Evolutionary conservation across 2,329 filamentous ascomycete genomes (phyloP).

Genomic region (Aspergillus sp.): DNA sequence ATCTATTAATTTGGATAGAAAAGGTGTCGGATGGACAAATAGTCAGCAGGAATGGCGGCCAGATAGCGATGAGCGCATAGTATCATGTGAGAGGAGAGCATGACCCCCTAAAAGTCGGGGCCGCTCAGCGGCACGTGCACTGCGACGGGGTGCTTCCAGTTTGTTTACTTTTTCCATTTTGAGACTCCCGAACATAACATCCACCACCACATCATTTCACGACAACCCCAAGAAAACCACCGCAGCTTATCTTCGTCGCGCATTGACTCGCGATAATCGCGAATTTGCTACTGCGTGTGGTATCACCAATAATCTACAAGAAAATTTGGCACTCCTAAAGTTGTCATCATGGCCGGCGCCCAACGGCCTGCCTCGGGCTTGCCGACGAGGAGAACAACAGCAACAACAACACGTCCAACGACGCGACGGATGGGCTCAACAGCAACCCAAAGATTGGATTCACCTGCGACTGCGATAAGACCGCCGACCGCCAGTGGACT

Average conservation of each 20-base stretch:
- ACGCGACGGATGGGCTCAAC: constrained; percentile 50
- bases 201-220: constrained; percentile 4
- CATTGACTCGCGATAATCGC: too few relatives aligned
- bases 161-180: constrained; percentile 30
- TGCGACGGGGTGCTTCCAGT: constrained; percentile 4
- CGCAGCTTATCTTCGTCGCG: too few relatives aligned
- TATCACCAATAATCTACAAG: too few relatives aligned
- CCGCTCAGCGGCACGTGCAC: constrained; percentile 11
- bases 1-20: neutral
- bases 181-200: constrained; percentile 11
- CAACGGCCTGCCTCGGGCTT: constrained; percentile 46
- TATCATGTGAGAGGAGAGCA: constrained; percentile 23
- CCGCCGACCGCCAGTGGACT: constrained; percentile 44
- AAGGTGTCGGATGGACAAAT: neutral
- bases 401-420: constrained; percentile 48
- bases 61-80: constrained; percentile 10
- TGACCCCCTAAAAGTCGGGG: constrained; percentile 10
- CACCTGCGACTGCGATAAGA: constrained; percentile 66
- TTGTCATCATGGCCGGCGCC: constrained; percentile 49
- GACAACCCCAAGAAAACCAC: too few relatives aligned
- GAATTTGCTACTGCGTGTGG: too few relatives aligned
- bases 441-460: constrained; percentile 53
- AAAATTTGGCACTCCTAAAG: too few relatives aligned
- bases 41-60: neutral
- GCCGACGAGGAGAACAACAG: constrained; percentile 46